Evolutionary conservation across 2,329 filamentous ascomycete genomes (phyloP).

Genomic region (Tolypocladium album): DNA sequence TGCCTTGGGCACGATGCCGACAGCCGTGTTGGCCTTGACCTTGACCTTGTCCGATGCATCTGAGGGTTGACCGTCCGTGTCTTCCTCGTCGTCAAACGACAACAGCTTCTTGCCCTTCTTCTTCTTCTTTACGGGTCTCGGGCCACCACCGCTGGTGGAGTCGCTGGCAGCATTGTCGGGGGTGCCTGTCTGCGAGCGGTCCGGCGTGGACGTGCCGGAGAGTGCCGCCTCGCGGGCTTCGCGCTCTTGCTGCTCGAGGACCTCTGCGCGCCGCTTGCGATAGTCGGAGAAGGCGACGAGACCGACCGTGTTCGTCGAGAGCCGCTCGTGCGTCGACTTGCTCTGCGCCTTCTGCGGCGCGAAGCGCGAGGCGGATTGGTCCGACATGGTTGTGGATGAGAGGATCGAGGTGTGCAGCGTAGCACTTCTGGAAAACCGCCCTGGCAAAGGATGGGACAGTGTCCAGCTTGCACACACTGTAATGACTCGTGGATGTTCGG

Average conservation of each 20-base stretch:
- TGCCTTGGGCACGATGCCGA: constrained; percentile 57
- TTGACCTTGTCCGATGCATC: constrained; percentile 20
- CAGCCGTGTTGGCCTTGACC: constrained; percentile 50
- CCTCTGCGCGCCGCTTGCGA: constrained; percentile 88
- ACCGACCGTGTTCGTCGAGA: constrained; percentile 81
- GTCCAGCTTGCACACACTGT: background rate
- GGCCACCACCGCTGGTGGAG: constrained; percentile 10
- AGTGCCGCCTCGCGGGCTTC: constrained; percentile 57
- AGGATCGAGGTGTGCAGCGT: background rate
- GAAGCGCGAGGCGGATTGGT: constrained; percentile 47
- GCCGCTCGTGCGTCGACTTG: constrained; percentile 65
- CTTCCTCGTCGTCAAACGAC: constrained; percentile 63
- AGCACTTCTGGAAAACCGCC: background rate
- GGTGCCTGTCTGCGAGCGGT: constrained; percentile 36
- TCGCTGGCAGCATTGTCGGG: constrained; percentile 31
- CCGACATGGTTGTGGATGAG: constrained; percentile 23
- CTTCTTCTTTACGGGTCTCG: constrained; percentile 27
- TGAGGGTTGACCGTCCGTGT: constrained; percentile 28
- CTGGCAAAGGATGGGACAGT: background rate
- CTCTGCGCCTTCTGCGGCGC: constrained; percentile 57
- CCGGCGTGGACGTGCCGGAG: constrained; percentile 33
- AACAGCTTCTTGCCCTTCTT: constrained; percentile 38
- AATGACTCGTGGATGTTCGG: background rate
- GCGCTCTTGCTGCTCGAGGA: constrained; percentile 81
- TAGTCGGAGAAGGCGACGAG: constrained; percentile 89